Base-by-base conservation (phyloP, 148 eudicot species). In the Camellia japonica region DNA sequence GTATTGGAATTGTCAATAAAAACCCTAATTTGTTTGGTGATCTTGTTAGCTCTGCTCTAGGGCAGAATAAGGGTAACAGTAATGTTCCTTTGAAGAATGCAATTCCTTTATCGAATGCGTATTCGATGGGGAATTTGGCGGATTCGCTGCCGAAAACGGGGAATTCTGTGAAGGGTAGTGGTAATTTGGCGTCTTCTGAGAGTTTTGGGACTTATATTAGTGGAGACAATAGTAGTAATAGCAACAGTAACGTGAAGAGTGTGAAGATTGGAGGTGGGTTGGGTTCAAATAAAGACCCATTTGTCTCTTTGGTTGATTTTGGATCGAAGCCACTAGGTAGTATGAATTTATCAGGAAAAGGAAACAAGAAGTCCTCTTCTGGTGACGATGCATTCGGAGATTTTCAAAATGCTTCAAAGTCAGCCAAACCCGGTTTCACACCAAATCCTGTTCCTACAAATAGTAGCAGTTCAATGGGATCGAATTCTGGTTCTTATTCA, bases 1-100 rank as follows among this genome's bases (percentile, higher is more conserved):
- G 38, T 73, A 67, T 91, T 55, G 97, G 98, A 30, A 82, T 94
- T 76, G 94, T 80, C 51, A 88, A 90, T 60, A 94, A 94, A 78
- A 88, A 90, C 76, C 93, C 97, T 55, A 90, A 88, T 84, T 86
- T 94, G 90, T 94, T 94, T 75, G 86, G 93, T 30, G 97, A 93
- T 88, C 83, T 93, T 80, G 85, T 93, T 66, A 82, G 82, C 43
- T 90, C 98, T 0, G 93, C 92, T 0, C 68, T 94, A 58, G 94
- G 93, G 69, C 83, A 80, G 79, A 86, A 77, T 46, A 94, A 84
- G 83, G 67, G 83, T 58, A 66, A 77, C 77, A 79, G 83, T 43
- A 90, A 91, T 85, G 97, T 77, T 11, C 97, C 97, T 0, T 84
- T 94, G 87, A 94, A 92, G 80, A 92, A 83, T 75, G 84, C 85